Evolutionary conservation across 768 basidiomycete species (phyloP), one percentile per base, ranked within the genome.

Genomic region (Auriscalpium microsporum): DNA sequence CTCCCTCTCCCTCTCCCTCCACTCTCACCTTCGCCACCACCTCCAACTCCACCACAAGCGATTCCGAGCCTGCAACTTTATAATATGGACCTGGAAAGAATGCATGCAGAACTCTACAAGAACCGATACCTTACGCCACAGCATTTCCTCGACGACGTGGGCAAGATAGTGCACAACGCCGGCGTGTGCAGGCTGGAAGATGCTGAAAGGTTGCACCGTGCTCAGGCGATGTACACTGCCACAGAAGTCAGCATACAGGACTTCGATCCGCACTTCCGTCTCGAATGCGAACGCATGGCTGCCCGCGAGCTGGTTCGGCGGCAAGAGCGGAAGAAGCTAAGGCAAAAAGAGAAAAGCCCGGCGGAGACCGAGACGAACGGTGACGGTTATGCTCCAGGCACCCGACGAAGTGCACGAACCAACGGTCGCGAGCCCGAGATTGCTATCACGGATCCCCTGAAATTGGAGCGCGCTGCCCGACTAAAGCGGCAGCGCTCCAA

Each of bases 201-300:
- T 66, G 66, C 71, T 14, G 95, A 97, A 8, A 77, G 90, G 44
- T 68, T 90, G 45, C 79, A 81, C 64, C 87, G 86, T 58, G 90
- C 95, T 0, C 87, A 91, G 58, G 86, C 90, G 40, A 91, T 99
- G 91, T 81, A 84, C 58, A 91, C 83, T 21, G 87, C 90, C 16
- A 78, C 90, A 1, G 78, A 96, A 65, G 86, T 94, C 60, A 86
- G 89, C 73, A 81, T 92, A 54, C 82, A 88, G 62, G 88, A 90
- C 64, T 91, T 94, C 62, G 94, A 95, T 64, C 76, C 79, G 0
- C 77, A 80, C 52, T 87, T 96, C 67, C 74, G 75, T 50, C 56
- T 83, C 33, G 95, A 97, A 67, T 97, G 94, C 67, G 85, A 88
- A 66, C 77, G 89, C 59, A 94, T 94, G 89, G 87, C 90, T 13